Evolutionary conservation across 2,329 filamentous ascomycete species (phyloP).

Genomic region (Dothideomycetes sp.): DNA sequence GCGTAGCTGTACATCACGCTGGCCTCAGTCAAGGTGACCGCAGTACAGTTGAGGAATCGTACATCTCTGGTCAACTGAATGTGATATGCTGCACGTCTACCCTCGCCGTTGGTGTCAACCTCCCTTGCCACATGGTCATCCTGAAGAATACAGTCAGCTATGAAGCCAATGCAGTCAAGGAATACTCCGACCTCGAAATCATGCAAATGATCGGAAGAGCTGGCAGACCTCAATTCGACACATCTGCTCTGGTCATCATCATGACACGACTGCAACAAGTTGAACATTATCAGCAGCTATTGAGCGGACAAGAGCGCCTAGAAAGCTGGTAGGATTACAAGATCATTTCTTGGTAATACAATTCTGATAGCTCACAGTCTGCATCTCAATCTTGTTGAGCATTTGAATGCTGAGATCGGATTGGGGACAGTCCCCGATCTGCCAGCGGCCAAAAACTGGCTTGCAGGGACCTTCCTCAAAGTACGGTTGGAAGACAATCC

Average conservation of each 20-base stretch:
- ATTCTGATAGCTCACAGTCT: conserved; percentile 37
- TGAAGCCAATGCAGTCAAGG: conserved; percentile 41
- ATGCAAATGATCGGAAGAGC: conserved; percentile 89
- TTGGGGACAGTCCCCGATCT: conserved; percentile 61
- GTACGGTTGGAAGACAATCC: conserved; percentile 66
- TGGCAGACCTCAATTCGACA: conserved; percentile 74
- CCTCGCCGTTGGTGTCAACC: conserved; percentile 71
- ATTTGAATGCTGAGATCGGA: conserved; percentile 75
- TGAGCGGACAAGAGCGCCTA: conserved; percentile 61
- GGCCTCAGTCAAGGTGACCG: conserved; percentile 60
- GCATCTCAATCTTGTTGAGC: conserved; percentile 70
- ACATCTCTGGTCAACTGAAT: conserved; percentile 59
- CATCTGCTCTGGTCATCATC: conserved; percentile 66
- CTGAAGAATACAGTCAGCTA: conserved; percentile 70
- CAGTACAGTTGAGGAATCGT: conserved; percentile 56
- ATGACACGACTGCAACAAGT: conserved; percentile 62
- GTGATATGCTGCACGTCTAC: conserved; percentile 86
- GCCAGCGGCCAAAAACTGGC: conserved; percentile 61
- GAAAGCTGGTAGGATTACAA: conserved; percentile 52
- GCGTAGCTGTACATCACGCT: conserved; percentile 76
- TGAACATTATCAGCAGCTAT: conserved; percentile 60
- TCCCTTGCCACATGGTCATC: conserved; percentile 75
- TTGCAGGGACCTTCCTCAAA: conserved; percentile 67
- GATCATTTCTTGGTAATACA: not conserved
- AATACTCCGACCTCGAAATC: conserved; percentile 73